Conservation (phyloP, 305 asterid genomes). For the Rubia occidens region DNA sequence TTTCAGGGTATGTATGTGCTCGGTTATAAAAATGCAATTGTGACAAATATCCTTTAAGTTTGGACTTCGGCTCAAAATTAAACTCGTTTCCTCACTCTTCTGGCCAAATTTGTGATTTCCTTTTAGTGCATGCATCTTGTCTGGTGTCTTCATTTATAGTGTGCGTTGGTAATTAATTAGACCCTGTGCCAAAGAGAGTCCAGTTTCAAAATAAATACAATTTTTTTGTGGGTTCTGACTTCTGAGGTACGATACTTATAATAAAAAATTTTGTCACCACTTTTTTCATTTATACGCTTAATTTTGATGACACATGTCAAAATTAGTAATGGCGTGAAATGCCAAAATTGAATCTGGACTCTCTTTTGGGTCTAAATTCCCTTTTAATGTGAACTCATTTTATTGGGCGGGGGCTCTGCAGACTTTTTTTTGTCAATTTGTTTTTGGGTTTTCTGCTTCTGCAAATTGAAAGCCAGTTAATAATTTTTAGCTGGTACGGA, state of each 20-base stretch:
- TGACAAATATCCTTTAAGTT: not conserved
- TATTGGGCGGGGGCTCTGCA: not conserved
- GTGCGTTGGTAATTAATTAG: not conserved
- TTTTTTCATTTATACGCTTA: not conserved
- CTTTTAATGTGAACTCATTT: not conserved
- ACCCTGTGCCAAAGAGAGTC: not conserved
- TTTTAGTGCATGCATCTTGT: not conserved
- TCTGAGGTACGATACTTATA: not conserved
- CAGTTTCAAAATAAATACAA: not conserved
- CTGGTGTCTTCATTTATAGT: not conserved
- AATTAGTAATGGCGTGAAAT: not conserved
- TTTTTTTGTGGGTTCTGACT: not conserved
- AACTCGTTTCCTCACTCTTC: not conserved
- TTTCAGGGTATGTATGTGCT: not conserved
- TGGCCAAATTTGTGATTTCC: not conserved
- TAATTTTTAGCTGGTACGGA: not conserved
- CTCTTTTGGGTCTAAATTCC: no score
- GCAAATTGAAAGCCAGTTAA: no score
- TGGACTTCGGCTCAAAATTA: not conserved
- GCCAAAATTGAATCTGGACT: not conserved
- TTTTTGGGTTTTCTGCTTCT: not conserved
- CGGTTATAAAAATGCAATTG: not conserved
- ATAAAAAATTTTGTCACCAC: not conserved
- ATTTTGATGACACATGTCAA: not conserved
- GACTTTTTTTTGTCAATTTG: not conserved